phyloP scores from a whole-genome alignment of 257 asterid species.

The Marsdenia floribunda region DNA sequence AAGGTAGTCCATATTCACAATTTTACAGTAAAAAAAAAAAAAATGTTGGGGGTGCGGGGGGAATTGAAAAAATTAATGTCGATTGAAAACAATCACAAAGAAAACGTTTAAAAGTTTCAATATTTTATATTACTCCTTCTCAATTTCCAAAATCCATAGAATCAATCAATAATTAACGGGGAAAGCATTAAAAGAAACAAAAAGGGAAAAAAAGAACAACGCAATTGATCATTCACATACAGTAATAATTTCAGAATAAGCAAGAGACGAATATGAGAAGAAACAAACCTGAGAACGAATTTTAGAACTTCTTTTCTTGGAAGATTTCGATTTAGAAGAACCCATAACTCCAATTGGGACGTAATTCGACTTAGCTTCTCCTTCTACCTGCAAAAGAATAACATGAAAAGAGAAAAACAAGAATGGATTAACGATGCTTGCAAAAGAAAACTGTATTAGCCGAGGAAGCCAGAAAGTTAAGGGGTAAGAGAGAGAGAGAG shows the following conservation, averaged over 20 bases:
- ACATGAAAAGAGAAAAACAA: background rate
- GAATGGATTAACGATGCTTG: background rate
- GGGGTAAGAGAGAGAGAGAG: no score
- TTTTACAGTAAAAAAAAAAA: background rate
- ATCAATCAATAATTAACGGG: background rate
- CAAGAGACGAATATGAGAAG: background rate
- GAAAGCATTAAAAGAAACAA: conserved; percentile 6
- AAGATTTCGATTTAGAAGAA: conserved; percentile 51
- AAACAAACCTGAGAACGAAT: conserved; percentile 42
- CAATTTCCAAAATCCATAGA: background rate
- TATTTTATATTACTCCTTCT: conserved; percentile 5
- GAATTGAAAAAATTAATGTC: background rate
- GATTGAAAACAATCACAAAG: background rate
- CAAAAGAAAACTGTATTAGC: conserved; percentile 6
- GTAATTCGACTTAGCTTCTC: background rate
- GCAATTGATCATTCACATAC: background rate
- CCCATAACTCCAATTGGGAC: conserved; percentile 35
- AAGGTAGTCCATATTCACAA: background rate
- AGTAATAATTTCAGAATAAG: background rate
- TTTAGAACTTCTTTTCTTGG: conserved; percentile 52
- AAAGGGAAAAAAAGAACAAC: background rate
- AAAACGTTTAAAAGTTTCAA: conserved; percentile 14
- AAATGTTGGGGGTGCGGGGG: no score
- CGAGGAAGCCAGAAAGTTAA: background rate
- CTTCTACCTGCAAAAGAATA: conserved; percentile 25